Evolutionary conservation across 306 rosid genomes (phyloP).

Genomic region (Rubus idaeus): DNA sequence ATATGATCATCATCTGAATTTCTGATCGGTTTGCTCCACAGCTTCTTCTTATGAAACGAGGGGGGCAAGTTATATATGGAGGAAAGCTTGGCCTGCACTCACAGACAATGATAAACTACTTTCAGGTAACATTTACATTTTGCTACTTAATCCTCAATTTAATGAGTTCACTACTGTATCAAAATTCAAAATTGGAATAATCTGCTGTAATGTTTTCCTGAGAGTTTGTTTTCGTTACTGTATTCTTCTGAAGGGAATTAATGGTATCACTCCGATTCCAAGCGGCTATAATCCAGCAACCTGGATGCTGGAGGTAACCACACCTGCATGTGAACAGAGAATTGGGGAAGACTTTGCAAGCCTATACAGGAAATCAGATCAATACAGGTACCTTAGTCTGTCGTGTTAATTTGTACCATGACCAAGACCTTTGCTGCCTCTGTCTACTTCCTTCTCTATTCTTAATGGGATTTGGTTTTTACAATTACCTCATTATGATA

Average conservation of each 20-base stretch:
- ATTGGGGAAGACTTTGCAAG: conserved; percentile 60
- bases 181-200: too few relatives aligned
- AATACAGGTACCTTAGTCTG: conserved; percentile 48
- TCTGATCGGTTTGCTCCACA: conserved; percentile 33
- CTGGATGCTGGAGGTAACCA: conserved; percentile 92
- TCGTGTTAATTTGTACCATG: conserved; percentile 6
- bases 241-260: conserved; percentile 44
- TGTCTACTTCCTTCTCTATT: background rate
- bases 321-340: conserved; percentile 66
- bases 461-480: background rate
- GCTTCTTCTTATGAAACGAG: conserved; percentile 95
- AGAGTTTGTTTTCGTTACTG: conserved; percentile 17
- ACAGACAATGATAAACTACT: conserved; percentile 67
- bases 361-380: conserved; percentile 54
- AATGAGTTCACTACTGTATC: background rate
- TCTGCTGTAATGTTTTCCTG: background rate
- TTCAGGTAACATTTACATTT: conserved; percentile 53
- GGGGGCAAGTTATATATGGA: conserved; percentile 79
- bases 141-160: conserved; percentile 5
- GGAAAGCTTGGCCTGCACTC: conserved; percentile 80
- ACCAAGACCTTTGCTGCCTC: conserved; percentile 5
- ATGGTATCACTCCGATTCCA: conserved; percentile 57
- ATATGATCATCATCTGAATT: background rate
- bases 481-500: background rate
- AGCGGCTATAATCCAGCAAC: conserved; percentile 84